Evolutionary conservation across 768 basidiomycete species (phyloP), one percentile per base, ranked within the genome.

Genomic region (Trametes cinnabarina): DNA sequence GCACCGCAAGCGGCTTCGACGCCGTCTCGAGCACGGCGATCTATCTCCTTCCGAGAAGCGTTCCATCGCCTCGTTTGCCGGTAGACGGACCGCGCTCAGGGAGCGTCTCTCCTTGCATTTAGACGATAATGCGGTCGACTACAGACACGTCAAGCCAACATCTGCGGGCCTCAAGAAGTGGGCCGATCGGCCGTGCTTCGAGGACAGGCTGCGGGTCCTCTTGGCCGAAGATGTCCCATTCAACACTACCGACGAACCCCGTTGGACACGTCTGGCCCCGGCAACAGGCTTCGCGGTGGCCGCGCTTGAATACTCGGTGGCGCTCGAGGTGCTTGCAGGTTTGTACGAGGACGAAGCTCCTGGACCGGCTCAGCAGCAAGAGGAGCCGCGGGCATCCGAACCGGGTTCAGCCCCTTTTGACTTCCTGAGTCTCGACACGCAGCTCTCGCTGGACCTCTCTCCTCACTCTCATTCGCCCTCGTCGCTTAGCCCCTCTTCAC

Each of bases 141-240:
- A 63, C 66, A 19, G 70, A 52, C 14, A 66, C 74, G 35, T 67
- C 65, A n/a, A 71, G 57, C 5, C 65, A 61, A 57, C 71, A 39
- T 86, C 85, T 66, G 73, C 74, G 14, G 85, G 87, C 53, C 74
- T 92, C 44, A 79, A 77, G 41, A 79, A 73, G n/a, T 92, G 90
- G 90, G 77, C 83, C 60, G 74, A 77, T 35, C 85, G 90, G 3
- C 85, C 87, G 23, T 87, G 86, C 67, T 91, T 89, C 68, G 90
- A 92, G 70, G 88, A 92, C 55, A 77, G 88, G 30, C 73, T 81
- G 61, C 71, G 75, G 25, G 74, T 88, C 4, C 87, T 84, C 75
- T 70, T 79, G 12, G 66, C 71, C 22, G 75, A 75, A 28, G 42
- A 60, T 57, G 53, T 37, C 30, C 57, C 57, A 49, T 15, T 11